A percentile compares a stretch with the other conserved stretches of the same genome.
phyloP scores from a whole-genome alignment of 2,329 filamentous ascomycete genomes.

The Diplodia seriata region DNA sequence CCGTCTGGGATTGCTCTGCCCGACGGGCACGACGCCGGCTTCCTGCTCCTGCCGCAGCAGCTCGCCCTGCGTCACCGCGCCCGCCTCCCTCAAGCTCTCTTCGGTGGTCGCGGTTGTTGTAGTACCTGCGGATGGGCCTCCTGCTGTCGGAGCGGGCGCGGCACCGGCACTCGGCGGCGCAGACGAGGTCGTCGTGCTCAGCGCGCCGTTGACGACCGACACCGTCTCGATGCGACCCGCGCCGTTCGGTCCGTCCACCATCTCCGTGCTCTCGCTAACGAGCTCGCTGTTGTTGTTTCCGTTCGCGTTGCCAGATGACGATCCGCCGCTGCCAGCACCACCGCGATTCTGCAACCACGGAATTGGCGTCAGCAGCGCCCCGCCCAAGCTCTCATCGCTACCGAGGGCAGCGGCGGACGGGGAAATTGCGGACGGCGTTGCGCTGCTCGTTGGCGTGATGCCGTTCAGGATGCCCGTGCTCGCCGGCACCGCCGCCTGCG shows the following conservation, averaged over 20 bases:
- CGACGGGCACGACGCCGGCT: slow-evolving; percentile 76
- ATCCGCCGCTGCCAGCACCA: slow-evolving; percentile 39
- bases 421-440: slow-evolving; percentile 45
- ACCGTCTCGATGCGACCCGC: slow-evolving; percentile 82
- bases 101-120: slow-evolving; percentile 38
- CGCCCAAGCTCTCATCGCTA: slow-evolving; percentile 87
- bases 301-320: slow-evolving; percentile 36
- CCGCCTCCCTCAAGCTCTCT: slow-evolving; percentile 47
- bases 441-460: slow-evolving; percentile 68
- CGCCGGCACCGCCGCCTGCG: slow-evolving; percentile 61
- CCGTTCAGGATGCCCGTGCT: slow-evolving; percentile 56
- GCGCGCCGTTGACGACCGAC: slow-evolving; percentile 75
- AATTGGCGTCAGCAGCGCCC: slow-evolving; percentile 90
- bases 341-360: slow-evolving; percentile 72
- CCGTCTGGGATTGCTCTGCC: slow-evolving; percentile 54
- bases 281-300: slow-evolving; percentile 57
- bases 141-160: not conserved
- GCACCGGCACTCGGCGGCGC: not conserved
- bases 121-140: slow-evolving; percentile 8
- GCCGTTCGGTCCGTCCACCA: slow-evolving; percentile 81
- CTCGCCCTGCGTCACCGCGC: slow-evolving; percentile 78
- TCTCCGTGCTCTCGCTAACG: slow-evolving; percentile 77
- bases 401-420: slow-evolving; percentile 59
- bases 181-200: slow-evolving; percentile 55
- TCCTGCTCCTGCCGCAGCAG: slow-evolving; percentile 85